phyloP scores from a whole-genome alignment of 805 yeast genomes.

The Ogataea parapolymorpha region DNA sequence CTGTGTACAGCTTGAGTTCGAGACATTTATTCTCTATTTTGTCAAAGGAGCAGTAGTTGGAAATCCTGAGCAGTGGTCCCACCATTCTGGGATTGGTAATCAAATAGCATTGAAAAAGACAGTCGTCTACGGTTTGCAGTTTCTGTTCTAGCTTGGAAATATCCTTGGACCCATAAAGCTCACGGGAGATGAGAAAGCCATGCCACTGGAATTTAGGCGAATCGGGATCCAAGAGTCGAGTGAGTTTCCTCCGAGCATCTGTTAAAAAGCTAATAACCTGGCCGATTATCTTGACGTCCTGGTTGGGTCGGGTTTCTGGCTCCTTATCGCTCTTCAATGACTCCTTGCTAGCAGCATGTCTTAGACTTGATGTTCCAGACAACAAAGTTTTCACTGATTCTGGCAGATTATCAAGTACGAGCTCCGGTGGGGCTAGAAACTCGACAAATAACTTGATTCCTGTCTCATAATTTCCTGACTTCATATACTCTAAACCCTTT shows the following conservation, averaged over 20 bases:
- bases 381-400: slow-evolving; percentile 10
- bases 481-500: slow-evolving; percentile 34
- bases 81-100: slow-evolving; percentile 66
- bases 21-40: slow-evolving; percentile 56
- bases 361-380: slow-evolving; percentile 1
- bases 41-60: slow-evolving; percentile 67
- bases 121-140: slow-evolving; percentile 60
- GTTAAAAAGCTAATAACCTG: slow-evolving; percentile 47
- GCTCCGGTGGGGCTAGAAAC: slow-evolving; percentile 58
- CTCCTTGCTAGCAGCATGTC: slow-evolving; percentile 8
- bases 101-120: slow-evolving; percentile 71
- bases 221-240: slow-evolving; percentile 38
- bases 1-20: slow-evolving; percentile 50
- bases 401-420: slow-evolving; percentile 48
- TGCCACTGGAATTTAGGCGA: slow-evolving; percentile 42
- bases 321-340: slow-evolving; percentile 7
- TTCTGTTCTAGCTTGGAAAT: slow-evolving; percentile 35
- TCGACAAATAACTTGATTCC: slow-evolving; percentile 47
- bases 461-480: slow-evolving; percentile 29
- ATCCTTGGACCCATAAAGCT: slow-evolving; percentile 32
- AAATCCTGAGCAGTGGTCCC: slow-evolving; percentile 77
- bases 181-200: slow-evolving; percentile 40
- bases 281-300: slow-evolving; percentile 34
- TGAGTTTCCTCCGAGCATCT: slow-evolving; percentile 49
- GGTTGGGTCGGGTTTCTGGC: slow-evolving; percentile 19